Percentiles rank a stretch among this genome's conserved stretches.
These are phyloP conservation scores for Cryptococcus sp. DNA, from an alignment of 1,284 basidiomycete genomes.

Conservation along the genomic window DNA sequence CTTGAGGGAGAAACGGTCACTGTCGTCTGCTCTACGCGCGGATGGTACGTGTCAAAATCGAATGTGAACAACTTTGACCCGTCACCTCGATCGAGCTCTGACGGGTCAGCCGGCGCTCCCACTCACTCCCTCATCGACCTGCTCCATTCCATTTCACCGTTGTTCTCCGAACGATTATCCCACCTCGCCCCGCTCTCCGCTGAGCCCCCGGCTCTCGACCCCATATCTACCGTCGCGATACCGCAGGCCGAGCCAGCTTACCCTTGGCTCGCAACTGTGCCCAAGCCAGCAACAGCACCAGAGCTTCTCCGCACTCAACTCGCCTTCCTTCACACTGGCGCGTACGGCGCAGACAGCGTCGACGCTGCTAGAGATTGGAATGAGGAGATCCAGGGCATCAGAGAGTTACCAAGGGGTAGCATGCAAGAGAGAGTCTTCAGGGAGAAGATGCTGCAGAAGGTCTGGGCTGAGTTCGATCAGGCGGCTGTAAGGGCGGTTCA, in stretches of 20 bases:
- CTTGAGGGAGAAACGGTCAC: slow-evolving; percentile 61
- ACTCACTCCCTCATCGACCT: slow-evolving; percentile 60
- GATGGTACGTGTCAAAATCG: slow-evolving; percentile 60
- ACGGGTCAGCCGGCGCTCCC: slow-evolving; percentile 35
- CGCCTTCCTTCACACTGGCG: slow-evolving; percentile 61
- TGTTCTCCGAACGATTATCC: slow-evolving; percentile 52
- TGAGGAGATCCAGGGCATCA: slow-evolving; percentile 61
- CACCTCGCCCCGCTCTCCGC: slow-evolving; percentile 43
- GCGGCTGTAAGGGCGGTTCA: slow-evolving; percentile 59
- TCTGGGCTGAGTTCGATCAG: slow-evolving; percentile 59
- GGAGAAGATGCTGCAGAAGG: slow-evolving; percentile 60
- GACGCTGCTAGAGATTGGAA: slow-evolving; percentile 63
- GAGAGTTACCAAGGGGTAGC: slow-evolving; percentile 58
- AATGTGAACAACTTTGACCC: slow-evolving; percentile 56
- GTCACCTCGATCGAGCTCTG: slow-evolving; percentile 43
- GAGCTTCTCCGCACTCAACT: slow-evolving; percentile 61
- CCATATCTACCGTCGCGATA: slow-evolving; percentile 56
- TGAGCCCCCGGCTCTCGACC: slow-evolving; percentile 43
- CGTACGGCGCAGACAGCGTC: slow-evolving; percentile 56
- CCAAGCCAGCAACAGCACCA: slow-evolving; percentile 50
- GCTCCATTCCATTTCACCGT: slow-evolving; percentile 55
- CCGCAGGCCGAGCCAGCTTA: slow-evolving; percentile 59
- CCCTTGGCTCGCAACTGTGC: slow-evolving; percentile 57
- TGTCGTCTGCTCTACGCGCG: slow-evolving; percentile 58
- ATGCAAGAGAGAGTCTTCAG: slow-evolving; percentile 59